Conservation (phyloP, 2,329 filamentous ascomycete species). For the Epicoccum sorghinum region DNA sequence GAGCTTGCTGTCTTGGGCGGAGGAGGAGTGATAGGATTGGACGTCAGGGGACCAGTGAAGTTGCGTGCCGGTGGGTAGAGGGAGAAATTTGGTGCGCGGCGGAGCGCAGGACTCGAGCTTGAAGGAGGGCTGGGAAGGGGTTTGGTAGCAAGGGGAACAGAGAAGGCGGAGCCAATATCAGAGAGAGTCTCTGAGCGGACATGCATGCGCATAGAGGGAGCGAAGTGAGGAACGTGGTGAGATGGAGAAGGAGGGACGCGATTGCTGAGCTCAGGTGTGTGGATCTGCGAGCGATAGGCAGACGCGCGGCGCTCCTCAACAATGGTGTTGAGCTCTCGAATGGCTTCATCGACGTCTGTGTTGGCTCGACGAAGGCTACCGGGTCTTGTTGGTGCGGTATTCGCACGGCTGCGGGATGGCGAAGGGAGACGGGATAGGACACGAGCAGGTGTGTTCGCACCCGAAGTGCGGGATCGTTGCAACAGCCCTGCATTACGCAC, state of each 20-base stretch:
- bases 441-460: slow-evolving; percentile 29
- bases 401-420: slow-evolving; percentile 43
- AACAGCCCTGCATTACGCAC: slow-evolving; percentile 27
- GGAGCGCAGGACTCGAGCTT: slow-evolving; percentile 8
- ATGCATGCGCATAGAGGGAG: slow-evolving; percentile 53
- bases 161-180: slow-evolving; percentile 56
- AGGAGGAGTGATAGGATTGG: slow-evolving; percentile 45
- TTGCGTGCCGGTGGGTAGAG: slow-evolving; percentile 31
- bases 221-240: slow-evolving; percentile 55
- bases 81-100: slow-evolving; percentile 30
- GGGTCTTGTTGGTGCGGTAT: slow-evolving; percentile 44
- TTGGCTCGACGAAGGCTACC: slow-evolving; percentile 46
- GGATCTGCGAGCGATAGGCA: slow-evolving; percentile 38
- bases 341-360: slow-evolving; percentile 52
- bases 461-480: slow-evolving; percentile 37
- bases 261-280: slow-evolving; percentile 35
- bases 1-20: slow-evolving; percentile 28
- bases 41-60: slow-evolving; percentile 38
- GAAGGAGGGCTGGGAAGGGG: slow-evolving; percentile 31
- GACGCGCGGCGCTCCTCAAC: slow-evolving; percentile 54
- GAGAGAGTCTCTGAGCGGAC: slow-evolving; percentile 56
- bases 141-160: slow-evolving; percentile 44
- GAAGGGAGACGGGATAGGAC: slow-evolving; percentile 41
- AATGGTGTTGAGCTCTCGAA: slow-evolving; percentile 57
- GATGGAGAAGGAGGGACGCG: slow-evolving; percentile 42